Evolutionary conservation across 1,139 yeast species (phyloP).

Genomic region (Saccharomyces hybrid): DNA sequence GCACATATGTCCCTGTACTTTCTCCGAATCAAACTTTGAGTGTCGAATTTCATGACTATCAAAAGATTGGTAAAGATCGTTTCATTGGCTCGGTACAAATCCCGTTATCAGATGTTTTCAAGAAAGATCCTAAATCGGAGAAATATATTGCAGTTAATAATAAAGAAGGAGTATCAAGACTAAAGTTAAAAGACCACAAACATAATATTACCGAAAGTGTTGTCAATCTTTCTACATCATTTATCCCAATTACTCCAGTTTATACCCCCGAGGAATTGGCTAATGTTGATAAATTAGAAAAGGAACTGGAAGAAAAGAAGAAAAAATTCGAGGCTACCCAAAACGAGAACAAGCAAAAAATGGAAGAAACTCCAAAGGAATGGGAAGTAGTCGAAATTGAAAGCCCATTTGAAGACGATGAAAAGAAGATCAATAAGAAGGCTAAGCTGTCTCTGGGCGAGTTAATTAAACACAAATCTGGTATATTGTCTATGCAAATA

Average conservation of each 20-base stretch:
- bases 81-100: conserved; percentile 52
- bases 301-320: conserved; percentile 34
- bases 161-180: conserved; percentile 35
- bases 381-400: conserved; percentile 57
- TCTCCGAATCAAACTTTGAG: conserved; percentile 54
- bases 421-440: conserved; percentile 35
- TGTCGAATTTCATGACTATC: conserved; percentile 58
- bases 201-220: conserved; percentile 40
- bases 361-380: conserved; percentile 50
- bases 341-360: conserved; percentile 39
- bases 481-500: conserved; percentile 50
- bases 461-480: conserved; percentile 50
- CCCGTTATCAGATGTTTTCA: conserved; percentile 43
- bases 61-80: conserved; percentile 55
- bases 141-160: conserved; percentile 34
- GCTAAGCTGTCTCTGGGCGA: conserved; percentile 45
- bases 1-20: conserved; percentile 54
- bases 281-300: conserved; percentile 37
- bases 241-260: conserved; percentile 56
- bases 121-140: conserved; percentile 40
- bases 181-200: conserved; percentile 41
- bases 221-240: conserved; percentile 51
- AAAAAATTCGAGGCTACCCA: conserved; percentile 38
- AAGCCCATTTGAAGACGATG: conserved; percentile 37
- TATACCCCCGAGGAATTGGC: conserved; percentile 49